Evolutionary conservation across 768 basidiomycete genomes (phyloP), one percentile per base, ranked within the genome.

Genomic region (Pilatotrama ljubarskyi): DNA sequence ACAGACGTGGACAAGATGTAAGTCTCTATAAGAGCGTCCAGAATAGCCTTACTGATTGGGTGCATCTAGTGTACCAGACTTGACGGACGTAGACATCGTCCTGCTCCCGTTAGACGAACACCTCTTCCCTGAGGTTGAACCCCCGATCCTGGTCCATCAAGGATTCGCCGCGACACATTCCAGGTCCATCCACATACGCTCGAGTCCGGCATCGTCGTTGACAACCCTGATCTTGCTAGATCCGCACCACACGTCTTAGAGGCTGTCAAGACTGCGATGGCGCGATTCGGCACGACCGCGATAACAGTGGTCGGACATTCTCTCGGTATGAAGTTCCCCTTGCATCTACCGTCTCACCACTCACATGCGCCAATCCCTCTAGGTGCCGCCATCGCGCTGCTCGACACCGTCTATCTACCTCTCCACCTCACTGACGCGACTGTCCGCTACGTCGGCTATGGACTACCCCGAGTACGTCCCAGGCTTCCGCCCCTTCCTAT

Each of bases 301-400:
- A 77, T 84, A 2, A 81, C 81, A 0, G 48, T 78, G 29, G 78
- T 80, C 14, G 78, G 79, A 1, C 78, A 79, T 51, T 79, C 77
- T 0, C 70, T 80, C 3, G 76, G 75, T 70, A 57, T 15, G 69
- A 51, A 3, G 5, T 15, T 18, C 17, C 5, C 6, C n/a, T 13
- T 36, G 18, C 18, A 10, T 1, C n/a, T 42, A 37, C 10, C 14
- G 8, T 14, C 18, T n/a, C 36, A 41, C n/a, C 1, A 5, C 37
- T 36, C 17, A 53, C 22, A 18, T 20, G 26, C n/a, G 24, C 24
- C 15, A 2, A 4, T 20, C 15, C 9, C 17, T 20, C 4, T 51
- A 75, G 82, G 84, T 46, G 84, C 76, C 40, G 84, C 83, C 0
- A 69, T 86, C 51, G 74, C 82, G 4, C 75, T 84, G 4, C 71